Percentiles rank a stretch among this genome's conserved stretches.
Conservation (phyloP, 139 green algal species). For the Edaphochlamys debaryana region DNA sequence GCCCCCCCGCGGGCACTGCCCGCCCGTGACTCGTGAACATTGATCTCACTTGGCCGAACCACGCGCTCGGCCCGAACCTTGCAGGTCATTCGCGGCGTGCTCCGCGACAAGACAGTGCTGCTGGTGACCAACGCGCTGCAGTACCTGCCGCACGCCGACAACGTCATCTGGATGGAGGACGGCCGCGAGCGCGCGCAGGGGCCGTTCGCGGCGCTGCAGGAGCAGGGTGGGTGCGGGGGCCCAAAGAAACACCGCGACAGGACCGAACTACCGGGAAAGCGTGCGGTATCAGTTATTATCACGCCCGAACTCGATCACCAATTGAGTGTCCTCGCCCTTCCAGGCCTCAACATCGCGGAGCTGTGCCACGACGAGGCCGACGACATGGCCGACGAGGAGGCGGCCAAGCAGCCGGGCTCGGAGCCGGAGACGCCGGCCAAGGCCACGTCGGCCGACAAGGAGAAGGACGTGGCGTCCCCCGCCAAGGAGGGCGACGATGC, state of each 20-base stretch:
- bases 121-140: conserved; percentile 93
- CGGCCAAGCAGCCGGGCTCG: not conserved
- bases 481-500: too few species aligned
- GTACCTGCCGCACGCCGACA: conserved; percentile 77
- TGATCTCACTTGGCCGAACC: too few species aligned
- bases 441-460: not conserved
- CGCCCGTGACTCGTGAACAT: too few species aligned
- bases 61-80: too few species aligned
- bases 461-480: not conserved
- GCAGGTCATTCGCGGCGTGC: conserved; percentile 36
- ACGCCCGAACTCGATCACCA: too few species aligned
- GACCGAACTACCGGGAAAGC: too few species aligned
- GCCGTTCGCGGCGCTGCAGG: conserved; percentile 75
- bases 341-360: conserved; percentile 64
- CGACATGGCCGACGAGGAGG: not conserved
- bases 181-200: conserved; percentile 69
- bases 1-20: too few species aligned
- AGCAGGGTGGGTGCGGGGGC: conserved; percentile 22
- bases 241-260: too few species aligned
- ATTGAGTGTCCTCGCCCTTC: too few species aligned
- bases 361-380: conserved; percentile 63
- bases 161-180: conserved; percentile 80
- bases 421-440: too few species aligned
- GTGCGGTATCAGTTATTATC: too few species aligned
- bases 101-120: conserved; percentile 74